phyloP scores from a whole-genome alignment of 257 asterid species.

The Thymus mandschuricus region DNA sequence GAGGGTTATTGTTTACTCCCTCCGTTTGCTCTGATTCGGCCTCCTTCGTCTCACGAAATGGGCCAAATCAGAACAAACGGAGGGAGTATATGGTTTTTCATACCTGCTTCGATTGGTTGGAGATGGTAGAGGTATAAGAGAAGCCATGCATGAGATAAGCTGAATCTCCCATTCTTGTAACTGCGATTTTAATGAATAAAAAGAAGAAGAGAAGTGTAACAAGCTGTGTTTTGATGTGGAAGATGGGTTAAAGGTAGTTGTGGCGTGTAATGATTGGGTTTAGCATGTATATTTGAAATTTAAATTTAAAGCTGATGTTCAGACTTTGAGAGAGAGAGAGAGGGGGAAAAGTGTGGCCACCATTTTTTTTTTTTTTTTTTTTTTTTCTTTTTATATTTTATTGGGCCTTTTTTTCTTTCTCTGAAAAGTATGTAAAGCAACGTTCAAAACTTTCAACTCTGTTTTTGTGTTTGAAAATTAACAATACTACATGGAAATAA shows the following conservation, averaged over 20 bases:
- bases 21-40: too few relatives aligned
- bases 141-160: conserved; percentile 78
- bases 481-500: too few relatives aligned
- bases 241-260: conserved; percentile 21
- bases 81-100: not conserved
- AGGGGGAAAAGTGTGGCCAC: not conserved
- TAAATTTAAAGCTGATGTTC: conserved; percentile 58
- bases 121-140: conserved; percentile 69
- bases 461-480: too few relatives aligned
- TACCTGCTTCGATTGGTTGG: conserved; percentile 75
- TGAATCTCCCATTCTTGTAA: conserved; percentile 66
- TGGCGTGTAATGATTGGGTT: conserved; percentile 32
- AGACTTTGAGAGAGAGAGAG: not conserved
- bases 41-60: not conserved
- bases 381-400: not conserved
- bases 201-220: conserved; percentile 24
- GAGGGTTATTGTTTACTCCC: too few relatives aligned
- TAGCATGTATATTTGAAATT: conserved; percentile 60
- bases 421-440: not conserved
- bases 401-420: not conserved
- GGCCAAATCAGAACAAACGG: not conserved
- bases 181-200: conserved; percentile 5
- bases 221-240: conserved; percentile 25
- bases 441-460: too few relatives aligned
- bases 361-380: not conserved